Base-by-base conservation (phyloP, 2,329 filamentous ascomycete species). In the Claviceps pusilla region DNA sequence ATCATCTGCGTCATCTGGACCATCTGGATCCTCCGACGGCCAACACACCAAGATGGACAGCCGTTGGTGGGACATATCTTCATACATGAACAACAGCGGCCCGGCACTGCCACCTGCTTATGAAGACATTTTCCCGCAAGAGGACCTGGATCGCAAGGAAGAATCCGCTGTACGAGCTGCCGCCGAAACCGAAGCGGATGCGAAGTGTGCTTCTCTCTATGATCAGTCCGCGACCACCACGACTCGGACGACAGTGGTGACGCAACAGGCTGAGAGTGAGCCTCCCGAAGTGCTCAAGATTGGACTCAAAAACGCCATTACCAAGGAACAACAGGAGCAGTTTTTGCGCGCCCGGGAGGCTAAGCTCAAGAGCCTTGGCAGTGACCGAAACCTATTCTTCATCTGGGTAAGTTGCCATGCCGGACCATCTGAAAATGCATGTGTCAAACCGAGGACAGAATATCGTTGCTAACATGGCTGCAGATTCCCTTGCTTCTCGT, bases 111-210 rank as follows among this genome's bases (percentile, higher is more conserved):
- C 86, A 9, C 87, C 87, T 10, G 79, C 87, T 0, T 93, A 93
- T 59, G 83, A 89, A 53, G 87, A 90, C 50, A 79, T 93, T 33
- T 93, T 82, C 65, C 87, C 86, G 1, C 70, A 72, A 45, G 68
- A 73, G 53, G 71, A 75, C 48, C 58, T 74, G 16, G 77, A 83
- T 54, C 69, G 68, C 29, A 84, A 85, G 66, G 75, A 78, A 60
- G 70, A 75, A 19, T 77, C 78, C n/a, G 79, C 77, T 1, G 73
- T 74, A 9, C 73, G 73, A 53, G 82, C 81, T 3, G 76, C 77
- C 1, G 76, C 74, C 14, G 81, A 84, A 33, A 74, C 73, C 2
- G 74, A 78, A 54, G 78, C 79, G 4, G 80, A 84, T 60, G 68
- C 69, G 42, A 83, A 82, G 63, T 83, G 77, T 57, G 66, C 75